These are phyloP conservation scores for Takashimella tepidaria DNA, from an alignment of 1,284 basidiomycete species.

Conservation along the genomic window DNA sequence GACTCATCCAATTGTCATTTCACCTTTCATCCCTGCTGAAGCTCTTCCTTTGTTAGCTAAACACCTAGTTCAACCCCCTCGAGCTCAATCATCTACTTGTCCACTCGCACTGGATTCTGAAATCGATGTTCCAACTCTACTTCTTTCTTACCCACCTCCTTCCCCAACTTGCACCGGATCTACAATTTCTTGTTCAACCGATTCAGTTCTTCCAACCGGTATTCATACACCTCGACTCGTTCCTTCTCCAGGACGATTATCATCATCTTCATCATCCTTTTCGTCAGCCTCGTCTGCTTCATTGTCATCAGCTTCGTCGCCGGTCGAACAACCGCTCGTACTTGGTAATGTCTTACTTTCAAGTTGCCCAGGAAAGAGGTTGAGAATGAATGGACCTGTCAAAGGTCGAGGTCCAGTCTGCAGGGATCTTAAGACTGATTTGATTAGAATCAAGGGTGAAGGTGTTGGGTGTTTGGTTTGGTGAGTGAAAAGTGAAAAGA, in stretches of 20 bases:
- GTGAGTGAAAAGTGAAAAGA: conserved; percentile 52
- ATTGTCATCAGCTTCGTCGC: not conserved
- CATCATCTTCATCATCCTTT: conserved; percentile 6
- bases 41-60: conserved; percentile 29
- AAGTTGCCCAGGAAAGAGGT: conserved; percentile 95
- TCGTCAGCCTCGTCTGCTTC: not conserved
- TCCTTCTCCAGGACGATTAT: conserved; percentile 14
- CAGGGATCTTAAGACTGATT: conserved; percentile 71
- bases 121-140: conserved; percentile 49
- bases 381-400: conserved; percentile 74
- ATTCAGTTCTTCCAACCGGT: conserved; percentile 12
- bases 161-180: conserved; percentile 15
- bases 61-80: conserved; percentile 20
- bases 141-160: conserved; percentile 53
- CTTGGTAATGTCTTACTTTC: conserved; percentile 87
- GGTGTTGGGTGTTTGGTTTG: conserved; percentile 80
- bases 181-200: conserved; percentile 41
- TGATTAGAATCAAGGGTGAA: conserved; percentile 67
- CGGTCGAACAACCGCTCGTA: conserved; percentile 22
- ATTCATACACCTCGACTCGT: conserved; percentile 13
- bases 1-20: conserved; percentile 78
- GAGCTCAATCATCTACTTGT: conserved; percentile 5
- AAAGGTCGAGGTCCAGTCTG: conserved; percentile 79
- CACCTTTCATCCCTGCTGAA: conserved; percentile 31
- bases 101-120: conserved; percentile 27